Conservation (phyloP, 2,329 filamentous ascomycete species). For the Coniochaeta hoffmannii region DNA sequence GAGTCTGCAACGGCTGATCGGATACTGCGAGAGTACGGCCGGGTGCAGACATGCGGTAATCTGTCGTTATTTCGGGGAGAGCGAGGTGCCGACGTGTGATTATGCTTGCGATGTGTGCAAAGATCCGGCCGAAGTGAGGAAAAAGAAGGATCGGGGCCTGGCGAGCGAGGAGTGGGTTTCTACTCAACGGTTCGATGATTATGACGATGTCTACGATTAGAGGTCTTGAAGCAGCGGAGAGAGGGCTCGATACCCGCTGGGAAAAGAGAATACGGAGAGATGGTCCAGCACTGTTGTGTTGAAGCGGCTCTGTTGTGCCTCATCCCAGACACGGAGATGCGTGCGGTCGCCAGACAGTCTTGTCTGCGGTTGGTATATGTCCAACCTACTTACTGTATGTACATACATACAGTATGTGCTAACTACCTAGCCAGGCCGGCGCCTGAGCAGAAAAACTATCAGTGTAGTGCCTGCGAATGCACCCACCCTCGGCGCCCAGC, state of each 20-base stretch:
- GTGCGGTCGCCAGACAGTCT: too few relatives aligned
- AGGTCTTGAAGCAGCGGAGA: slow-evolving; percentile 1
- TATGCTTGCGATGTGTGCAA: slow-evolving; percentile 77
- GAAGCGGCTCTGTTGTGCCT: slow-evolving; percentile 39
- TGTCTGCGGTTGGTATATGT: too few relatives aligned
- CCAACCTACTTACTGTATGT: too few relatives aligned
- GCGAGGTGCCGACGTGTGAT: slow-evolving; percentile 50
- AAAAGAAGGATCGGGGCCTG: slow-evolving; percentile 47
- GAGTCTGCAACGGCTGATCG: slow-evolving; percentile 61
- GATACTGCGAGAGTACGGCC: slow-evolving; percentile 72
- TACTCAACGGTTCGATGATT: slow-evolving; percentile 40
- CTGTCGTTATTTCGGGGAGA: slow-evolving; percentile 70
- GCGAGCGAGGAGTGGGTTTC: slow-evolving; percentile 56
- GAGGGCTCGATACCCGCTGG: slow-evolving; percentile 28
- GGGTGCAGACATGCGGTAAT: slow-evolving; percentile 71
- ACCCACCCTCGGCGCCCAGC: too few relatives aligned
- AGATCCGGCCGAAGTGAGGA: slow-evolving; percentile 50
- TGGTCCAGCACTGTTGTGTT: too few relatives aligned
- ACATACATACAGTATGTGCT: too few relatives aligned
- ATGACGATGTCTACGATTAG: background rate
- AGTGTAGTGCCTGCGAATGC: too few relatives aligned
- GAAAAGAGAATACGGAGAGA: too few relatives aligned
- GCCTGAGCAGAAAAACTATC: too few relatives aligned
- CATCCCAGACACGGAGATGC: too few relatives aligned
- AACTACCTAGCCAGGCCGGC: too few relatives aligned